Percentiles rank a stretch among this genome's conserved stretches.
phyloP scores from a whole-genome alignment of 768 basidiomycete genomes.

The Boletus pseudopeckii region DNA sequence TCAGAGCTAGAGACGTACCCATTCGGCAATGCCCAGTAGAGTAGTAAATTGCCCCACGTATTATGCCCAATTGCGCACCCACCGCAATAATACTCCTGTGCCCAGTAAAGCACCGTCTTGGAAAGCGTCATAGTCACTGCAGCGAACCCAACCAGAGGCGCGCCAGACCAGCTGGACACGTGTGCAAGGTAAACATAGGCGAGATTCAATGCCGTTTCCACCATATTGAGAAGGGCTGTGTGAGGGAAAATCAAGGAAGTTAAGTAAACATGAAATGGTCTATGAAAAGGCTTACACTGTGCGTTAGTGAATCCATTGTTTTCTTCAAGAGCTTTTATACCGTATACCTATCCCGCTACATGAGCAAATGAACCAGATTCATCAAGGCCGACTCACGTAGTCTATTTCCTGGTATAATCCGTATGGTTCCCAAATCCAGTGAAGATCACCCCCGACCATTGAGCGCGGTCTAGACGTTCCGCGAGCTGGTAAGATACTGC shows the following conservation, averaged over 20 bases:
- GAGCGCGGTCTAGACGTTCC: slow-evolving; percentile 65
- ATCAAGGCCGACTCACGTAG: slow-evolving; percentile 28
- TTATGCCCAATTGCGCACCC: slow-evolving; percentile 80
- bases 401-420: slow-evolving; percentile 68
- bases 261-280: background rate
- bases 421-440: slow-evolving; percentile 92
- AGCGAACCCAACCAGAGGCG: slow-evolving; percentile 72
- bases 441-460: slow-evolving; percentile 82
- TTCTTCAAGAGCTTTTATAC: slow-evolving; percentile 56
- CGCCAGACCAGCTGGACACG: slow-evolving; percentile 54
- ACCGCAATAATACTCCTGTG: slow-evolving; percentile 75
- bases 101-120: slow-evolving; percentile 82
- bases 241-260: background rate
- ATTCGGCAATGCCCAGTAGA: slow-evolving; percentile 75
- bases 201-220: slow-evolving; percentile 76
- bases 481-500: background rate
- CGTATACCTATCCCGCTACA: slow-evolving; percentile 58
- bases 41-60: slow-evolving; percentile 41
- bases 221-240: slow-evolving; percentile 70
- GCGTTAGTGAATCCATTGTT: slow-evolving; percentile 83
- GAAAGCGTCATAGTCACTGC: slow-evolving; percentile 74
- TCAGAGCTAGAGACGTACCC: slow-evolving; percentile 47
- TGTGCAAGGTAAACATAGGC: slow-evolving; percentile 75
- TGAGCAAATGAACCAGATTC: slow-evolving; percentile 31
- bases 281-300: slow-evolving; percentile 55